Conservation (phyloP, 352 stramenopile species). For the Globisporangium heterothallicum region DNA sequence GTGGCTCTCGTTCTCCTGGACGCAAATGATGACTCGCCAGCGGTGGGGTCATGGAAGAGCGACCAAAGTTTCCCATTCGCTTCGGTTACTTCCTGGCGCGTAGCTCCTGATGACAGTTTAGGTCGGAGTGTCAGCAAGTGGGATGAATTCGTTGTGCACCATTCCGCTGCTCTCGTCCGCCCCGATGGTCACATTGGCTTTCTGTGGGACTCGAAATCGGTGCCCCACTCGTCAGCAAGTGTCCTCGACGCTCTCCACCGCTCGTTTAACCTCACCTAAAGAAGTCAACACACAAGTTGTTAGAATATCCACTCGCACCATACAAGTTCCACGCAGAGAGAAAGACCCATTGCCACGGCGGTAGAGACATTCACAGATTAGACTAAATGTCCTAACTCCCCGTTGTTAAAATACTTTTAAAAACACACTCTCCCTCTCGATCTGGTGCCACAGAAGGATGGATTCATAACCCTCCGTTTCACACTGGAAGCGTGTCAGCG, state of each 20-base stretch:
- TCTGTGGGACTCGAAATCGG: conserved; percentile 30
- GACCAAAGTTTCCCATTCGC: no score
- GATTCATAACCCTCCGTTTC: conserved; percentile 1
- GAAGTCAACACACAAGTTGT: no score
- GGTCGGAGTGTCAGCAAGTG: conserved; percentile 31
- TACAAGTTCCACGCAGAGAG: no score
- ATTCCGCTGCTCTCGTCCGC: conserved; percentile 54
- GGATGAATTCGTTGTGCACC: conserved; percentile 27
- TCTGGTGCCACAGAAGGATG: no score
- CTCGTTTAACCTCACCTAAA: conserved; percentile 10
- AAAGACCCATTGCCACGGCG: no score
- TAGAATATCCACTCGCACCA: no score
- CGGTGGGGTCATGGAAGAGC: not conserved
- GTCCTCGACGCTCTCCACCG: conserved; percentile 8
- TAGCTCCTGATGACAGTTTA: conserved; percentile 17
- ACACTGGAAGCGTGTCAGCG: conserved; percentile 7
- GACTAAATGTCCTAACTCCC: no score
- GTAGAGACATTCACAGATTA: no score
- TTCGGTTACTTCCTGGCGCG: conserved; percentile 27
- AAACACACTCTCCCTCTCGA: no score
- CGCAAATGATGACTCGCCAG: conserved; percentile 14
- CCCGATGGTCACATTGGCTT: conserved; percentile 77
- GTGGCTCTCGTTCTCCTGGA: conserved; percentile 35
- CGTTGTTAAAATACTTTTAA: no score
- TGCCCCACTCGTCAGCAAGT: not conserved